Evolutionary conservation across 2,329 filamentous ascomycete genomes (phyloP).

Genomic region (Fusarium sp.): DNA sequence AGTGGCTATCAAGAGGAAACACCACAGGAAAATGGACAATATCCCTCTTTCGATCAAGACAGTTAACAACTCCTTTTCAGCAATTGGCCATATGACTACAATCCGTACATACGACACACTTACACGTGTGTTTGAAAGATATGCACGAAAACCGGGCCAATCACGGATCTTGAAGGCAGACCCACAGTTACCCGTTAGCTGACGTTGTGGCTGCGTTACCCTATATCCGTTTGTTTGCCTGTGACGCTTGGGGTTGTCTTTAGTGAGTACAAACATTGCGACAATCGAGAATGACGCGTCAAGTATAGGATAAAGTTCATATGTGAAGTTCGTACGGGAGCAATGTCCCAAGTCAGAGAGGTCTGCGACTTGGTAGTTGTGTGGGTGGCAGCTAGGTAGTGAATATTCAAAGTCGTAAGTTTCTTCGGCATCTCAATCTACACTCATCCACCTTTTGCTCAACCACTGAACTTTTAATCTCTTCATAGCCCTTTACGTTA

Average conservation of each 20-base stretch:
- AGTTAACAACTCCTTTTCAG: neutral
- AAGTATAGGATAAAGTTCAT: too few species aligned
- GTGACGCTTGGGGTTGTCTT: neutral
- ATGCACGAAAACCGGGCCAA: neutral
- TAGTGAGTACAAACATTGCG: neutral
- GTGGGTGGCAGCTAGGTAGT: neutral
- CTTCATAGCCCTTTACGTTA: fast-evolving
- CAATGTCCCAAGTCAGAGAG: too few species aligned
- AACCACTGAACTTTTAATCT: too few species aligned
- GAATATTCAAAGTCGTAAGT: fast-evolving
- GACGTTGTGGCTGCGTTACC: neutral
- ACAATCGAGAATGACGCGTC: neutral
- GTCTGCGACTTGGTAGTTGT: neutral
- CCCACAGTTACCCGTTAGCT: neutral
- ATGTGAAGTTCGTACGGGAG: too few species aligned
- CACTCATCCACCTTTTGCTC: neutral
- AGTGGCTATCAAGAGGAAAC: neutral
- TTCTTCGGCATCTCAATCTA: fast-evolving
- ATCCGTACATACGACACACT: neutral
- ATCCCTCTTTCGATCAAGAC: too few species aligned
- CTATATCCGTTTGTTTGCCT: neutral
- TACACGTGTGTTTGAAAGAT: neutral
- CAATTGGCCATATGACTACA: neutral
- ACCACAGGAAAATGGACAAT: neutral
- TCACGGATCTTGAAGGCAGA: neutral